These are phyloP conservation scores for Daldinia loculata DNA, from an alignment of 495 filamentous ascomycete species.

Conservation along the genomic window DNA sequence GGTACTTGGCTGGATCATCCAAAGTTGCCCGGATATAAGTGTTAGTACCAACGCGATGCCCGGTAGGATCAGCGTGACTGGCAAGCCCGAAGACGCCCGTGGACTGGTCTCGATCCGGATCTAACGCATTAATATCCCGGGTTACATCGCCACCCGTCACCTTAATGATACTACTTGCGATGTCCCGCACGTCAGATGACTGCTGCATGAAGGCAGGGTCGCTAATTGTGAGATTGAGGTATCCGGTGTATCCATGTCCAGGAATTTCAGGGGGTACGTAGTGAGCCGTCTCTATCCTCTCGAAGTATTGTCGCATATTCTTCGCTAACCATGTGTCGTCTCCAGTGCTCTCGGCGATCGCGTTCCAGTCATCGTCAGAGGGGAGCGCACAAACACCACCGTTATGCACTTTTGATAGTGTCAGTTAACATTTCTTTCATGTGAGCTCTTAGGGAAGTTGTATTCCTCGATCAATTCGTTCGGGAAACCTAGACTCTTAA, in stretches of 20 bases:
- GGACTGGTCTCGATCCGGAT: constrained; percentile 49
- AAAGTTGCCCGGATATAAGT: constrained; percentile 56
- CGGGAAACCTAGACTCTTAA: neutral
- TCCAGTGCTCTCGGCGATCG: constrained; percentile 55
- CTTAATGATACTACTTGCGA: constrained; percentile 47
- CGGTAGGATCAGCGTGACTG: constrained; percentile 50
- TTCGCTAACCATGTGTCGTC: constrained; percentile 55
- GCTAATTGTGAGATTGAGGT: constrained; percentile 50
- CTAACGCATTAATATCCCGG: constrained; percentile 53
- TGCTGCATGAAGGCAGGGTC: constrained; percentile 46
- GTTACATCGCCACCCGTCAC: constrained; percentile 49
- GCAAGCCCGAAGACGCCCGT: constrained; percentile 57
- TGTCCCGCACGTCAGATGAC: constrained; percentile 38
- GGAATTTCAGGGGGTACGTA: constrained; percentile 50
- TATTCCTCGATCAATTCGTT: neutral
- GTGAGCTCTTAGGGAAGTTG: neutral
- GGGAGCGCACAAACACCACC: constrained; percentile 54
- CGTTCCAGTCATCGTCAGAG: constrained; percentile 57
- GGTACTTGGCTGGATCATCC: constrained; percentile 55
- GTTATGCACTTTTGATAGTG: constrained; percentile 49
- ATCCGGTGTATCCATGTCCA: constrained; percentile 57
- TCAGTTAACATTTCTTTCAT: neutral
- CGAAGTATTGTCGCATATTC: constrained; percentile 57
- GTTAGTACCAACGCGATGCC: constrained; percentile 54
- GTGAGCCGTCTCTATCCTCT: constrained; percentile 56